A percentile compares a stretch with the other conserved stretches of the same genome.
phyloP scores from a whole-genome alignment of 1,284 basidiomycete species.

The Pseudozyma tsukubaensis region DNA sequence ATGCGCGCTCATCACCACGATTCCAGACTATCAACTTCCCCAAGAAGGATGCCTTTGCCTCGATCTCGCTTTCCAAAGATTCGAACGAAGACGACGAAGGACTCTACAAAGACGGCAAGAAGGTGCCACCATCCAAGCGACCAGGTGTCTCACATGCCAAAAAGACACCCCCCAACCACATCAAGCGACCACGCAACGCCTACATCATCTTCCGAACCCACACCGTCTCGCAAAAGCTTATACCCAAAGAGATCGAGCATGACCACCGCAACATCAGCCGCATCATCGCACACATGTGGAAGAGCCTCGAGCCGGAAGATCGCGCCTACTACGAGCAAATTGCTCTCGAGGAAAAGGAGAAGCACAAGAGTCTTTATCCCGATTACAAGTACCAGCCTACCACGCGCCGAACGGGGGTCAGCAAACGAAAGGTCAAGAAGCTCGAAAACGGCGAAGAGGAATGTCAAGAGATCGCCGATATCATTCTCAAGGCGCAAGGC shows the following conservation, averaged over 20 bases:
- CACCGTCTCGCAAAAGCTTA: conserved; percentile 81
- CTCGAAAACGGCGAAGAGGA: conserved; percentile 57
- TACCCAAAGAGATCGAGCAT: conserved; percentile 83
- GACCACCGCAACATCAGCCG: conserved; percentile 79
- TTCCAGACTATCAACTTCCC: conserved; percentile 28
- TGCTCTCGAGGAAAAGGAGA: conserved; percentile 59
- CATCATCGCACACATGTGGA: conserved; percentile 69
- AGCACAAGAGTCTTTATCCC: conserved; percentile 55
- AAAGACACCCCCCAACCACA: conserved; percentile 72
- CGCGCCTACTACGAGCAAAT: conserved; percentile 53
- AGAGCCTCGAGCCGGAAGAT: conserved; percentile 54
- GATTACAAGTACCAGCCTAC: conserved; percentile 63
- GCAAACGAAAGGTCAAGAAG: conserved; percentile 49
- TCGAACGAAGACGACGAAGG: conserved; percentile 4
- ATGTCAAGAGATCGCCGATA: conserved; percentile 60
- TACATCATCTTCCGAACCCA: conserved; percentile 94
- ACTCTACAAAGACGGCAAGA: conserved; percentile 8
- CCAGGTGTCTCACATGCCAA: conserved; percentile 56
- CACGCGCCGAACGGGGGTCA: conserved; percentile 34
- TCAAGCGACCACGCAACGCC: conserved; percentile 91
- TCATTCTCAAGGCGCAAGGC: conserved; percentile 59
- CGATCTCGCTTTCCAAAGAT: conserved; percentile 9
- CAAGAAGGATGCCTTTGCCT: conserved; percentile 9
- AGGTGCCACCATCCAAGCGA: conserved; percentile 31
- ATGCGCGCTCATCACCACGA: neutral